Percentiles rank a stretch among this genome's conserved stretches.
Evolutionary conservation across 768 basidiomycete species (phyloP).

Genomic region (Filobasidium wieringae): DNA sequence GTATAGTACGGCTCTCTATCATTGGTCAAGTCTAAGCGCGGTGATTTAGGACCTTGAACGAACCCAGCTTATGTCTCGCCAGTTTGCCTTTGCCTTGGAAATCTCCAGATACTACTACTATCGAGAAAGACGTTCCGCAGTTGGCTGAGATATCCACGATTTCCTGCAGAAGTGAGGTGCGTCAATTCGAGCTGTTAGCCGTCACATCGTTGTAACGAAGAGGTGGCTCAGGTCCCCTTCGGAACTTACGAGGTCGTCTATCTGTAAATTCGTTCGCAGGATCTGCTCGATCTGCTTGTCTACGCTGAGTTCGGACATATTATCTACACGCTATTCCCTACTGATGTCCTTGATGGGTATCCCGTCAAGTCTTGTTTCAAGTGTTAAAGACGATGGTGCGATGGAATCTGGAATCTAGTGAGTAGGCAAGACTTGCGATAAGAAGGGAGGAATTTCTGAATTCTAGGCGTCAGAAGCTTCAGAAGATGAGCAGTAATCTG

Average conservation of each 20-base stretch:
- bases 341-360: too few relatives aligned
- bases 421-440: too few relatives aligned
- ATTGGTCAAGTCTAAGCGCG: neutral
- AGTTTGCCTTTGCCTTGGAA: constrained; percentile 35
- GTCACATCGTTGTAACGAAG: neutral
- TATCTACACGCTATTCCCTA: too few relatives aligned
- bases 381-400: too few relatives aligned
- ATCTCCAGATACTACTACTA: constrained; percentile 32
- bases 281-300: constrained; percentile 5
- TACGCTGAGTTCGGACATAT: too few relatives aligned
- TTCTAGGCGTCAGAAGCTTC: too few relatives aligned
- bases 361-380: too few relatives aligned
- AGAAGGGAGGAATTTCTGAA: too few relatives aligned
- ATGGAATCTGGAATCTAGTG: too few relatives aligned
- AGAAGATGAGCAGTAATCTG: too few relatives aligned
- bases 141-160: constrained; percentile 37
- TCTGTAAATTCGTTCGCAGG: constrained; percentile 5
- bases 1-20: neutral
- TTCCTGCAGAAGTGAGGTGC: constrained; percentile 16
- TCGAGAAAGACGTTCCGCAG: constrained; percentile 33
- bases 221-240: too few relatives aligned
- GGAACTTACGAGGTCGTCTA: constrained; percentile 5
- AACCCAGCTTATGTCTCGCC: constrained; percentile 35
- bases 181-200: neutral
- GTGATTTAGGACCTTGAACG: neutral